Percentiles rank a stretch among this genome's conserved stretches.
phyloP scores from a whole-genome alignment of 176 grass and related monocot genomes.

The Hordeum vulgare region MorexV3_pseudomolecules_assembly NC_058522.1:333003057-333003556 shows the following conservation, averaged over 20 bases:
- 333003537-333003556: not conserved
- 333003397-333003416: constrained; percentile 89
- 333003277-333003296: constrained; percentile 74
- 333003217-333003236: constrained; percentile 72
- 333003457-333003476: constrained; percentile 29
- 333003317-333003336: constrained; percentile 43
- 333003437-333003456: constrained; percentile 72
- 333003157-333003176: constrained; percentile 52
- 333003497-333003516: not conserved
- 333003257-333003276: constrained; percentile 94
- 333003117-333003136: constrained; percentile 99
- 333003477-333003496: not conserved
- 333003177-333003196: constrained; percentile 63
- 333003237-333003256: constrained; percentile 92
- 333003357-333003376: constrained; percentile 82
- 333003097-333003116: constrained; percentile 84
- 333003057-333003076: not conserved
- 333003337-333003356: constrained; percentile 44
- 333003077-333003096: constrained; percentile 55
- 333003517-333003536: not conserved
- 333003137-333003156: constrained; percentile 74
- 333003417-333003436: constrained; percentile 71
- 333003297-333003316: constrained; percentile 37
- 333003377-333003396: constrained; percentile 96
- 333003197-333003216: constrained; percentile 52